Evolutionary conservation across 495 filamentous ascomycete species (phyloP).

Genomic region (Neohortaea acidophila): DNA sequence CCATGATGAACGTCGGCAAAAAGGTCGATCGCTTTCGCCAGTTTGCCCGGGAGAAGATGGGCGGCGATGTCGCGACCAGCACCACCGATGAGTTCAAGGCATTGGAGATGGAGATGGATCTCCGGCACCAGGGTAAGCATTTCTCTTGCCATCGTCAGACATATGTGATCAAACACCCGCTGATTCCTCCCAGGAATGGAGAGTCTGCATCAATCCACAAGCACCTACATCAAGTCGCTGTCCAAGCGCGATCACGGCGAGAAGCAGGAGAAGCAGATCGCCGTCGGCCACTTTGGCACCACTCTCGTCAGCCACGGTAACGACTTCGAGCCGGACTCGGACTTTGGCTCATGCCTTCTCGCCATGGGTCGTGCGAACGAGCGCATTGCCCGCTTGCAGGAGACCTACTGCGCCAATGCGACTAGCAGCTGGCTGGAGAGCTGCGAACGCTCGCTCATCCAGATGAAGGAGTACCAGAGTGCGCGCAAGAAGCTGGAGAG

Average conservation of each 20-base stretch:
- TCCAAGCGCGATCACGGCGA: constrained; percentile 73
- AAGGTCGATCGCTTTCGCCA: constrained; percentile 94
- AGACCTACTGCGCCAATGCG: constrained; percentile 65
- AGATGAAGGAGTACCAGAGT: constrained; percentile 96
- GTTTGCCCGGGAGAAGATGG: constrained; percentile 98
- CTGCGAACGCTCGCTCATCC: constrained; percentile 71
- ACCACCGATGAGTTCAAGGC: constrained; percentile 88
- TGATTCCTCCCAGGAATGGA: constrained; percentile 54
- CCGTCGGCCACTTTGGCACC: constrained; percentile 65
- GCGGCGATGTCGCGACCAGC: constrained; percentile 74
- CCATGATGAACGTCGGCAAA: constrained; percentile 81
- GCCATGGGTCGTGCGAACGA: constrained; percentile 51
- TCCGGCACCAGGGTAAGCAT: constrained; percentile 74
- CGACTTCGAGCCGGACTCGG: constrained; percentile 81
- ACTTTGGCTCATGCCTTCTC: constrained; percentile 73
- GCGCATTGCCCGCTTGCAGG: constrained; percentile 72
- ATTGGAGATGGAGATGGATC: constrained; percentile 80
- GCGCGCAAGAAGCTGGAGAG: constrained; percentile 91
- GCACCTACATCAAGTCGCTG: constrained; percentile 74
- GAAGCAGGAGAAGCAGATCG: constrained; percentile 71
- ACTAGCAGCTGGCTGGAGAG: constrained; percentile 85
- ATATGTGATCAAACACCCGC: no score
- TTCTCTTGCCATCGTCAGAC: no score
- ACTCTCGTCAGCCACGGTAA: constrained; percentile 87
- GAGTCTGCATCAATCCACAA: constrained; percentile 79